These are phyloP conservation scores for Phytophthora constricta DNA, from an alignment of 352 stramenopile species.

Conservation along the genomic window DNA sequence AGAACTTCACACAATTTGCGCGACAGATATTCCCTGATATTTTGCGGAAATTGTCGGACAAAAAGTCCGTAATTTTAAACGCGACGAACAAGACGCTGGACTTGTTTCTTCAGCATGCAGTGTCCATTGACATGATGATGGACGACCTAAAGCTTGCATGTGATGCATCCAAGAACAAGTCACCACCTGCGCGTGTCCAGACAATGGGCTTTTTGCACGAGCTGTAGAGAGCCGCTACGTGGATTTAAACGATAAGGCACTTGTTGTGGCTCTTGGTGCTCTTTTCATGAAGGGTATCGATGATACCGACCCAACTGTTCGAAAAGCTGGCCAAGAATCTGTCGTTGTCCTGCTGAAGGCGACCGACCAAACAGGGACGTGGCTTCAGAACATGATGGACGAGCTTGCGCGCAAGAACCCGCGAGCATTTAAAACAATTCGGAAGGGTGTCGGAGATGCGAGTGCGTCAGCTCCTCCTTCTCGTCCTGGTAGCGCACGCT, in stretches of 20 bases:
- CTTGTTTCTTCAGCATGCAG: conserved; percentile 77
- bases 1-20: conserved; percentile 83
- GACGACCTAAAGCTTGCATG: conserved; percentile 80
- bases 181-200: conserved; percentile 78
- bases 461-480: conserved; percentile 35
- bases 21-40: conserved; percentile 80
- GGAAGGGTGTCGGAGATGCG: conserved; percentile 48
- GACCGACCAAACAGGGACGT: conserved; percentile 52
- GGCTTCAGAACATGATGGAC: conserved; percentile 68
- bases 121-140: conserved; percentile 91
- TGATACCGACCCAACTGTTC: conserved; percentile 82
- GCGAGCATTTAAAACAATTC: conserved; percentile 73
- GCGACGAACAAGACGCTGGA: conserved; percentile 87
- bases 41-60: conserved; percentile 88
- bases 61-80: conserved; percentile 84
- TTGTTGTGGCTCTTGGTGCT: conserved; percentile 70
- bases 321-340: conserved; percentile 74
- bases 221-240: conserved; percentile 76
- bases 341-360: conserved; percentile 67
- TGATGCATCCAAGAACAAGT: conserved; percentile 84
- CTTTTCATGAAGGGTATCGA: conserved; percentile 74
- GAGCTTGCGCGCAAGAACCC: conserved; percentile 76
- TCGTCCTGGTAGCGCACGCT: conserved; percentile 38
- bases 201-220: conserved; percentile 73
- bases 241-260: conserved; percentile 60